Percentiles rank a stretch among this genome's conserved stretches.
phyloP scores from a whole-genome alignment of 495 filamentous ascomycete species.

The Penicillium tannophilum region DNA sequence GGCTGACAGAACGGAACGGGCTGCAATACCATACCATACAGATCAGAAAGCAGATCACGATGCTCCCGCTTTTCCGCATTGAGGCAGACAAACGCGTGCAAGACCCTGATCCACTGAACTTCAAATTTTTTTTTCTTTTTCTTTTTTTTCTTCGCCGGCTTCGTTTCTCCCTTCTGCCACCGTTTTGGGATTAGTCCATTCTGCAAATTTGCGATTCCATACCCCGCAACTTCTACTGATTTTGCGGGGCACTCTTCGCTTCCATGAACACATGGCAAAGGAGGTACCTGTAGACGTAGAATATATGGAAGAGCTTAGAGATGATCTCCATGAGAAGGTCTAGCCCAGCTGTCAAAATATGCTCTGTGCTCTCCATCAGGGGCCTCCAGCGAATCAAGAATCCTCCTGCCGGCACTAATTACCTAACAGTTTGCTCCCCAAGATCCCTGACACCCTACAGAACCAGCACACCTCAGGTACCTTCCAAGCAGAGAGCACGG shows the following conservation, averaged over 20 bases:
- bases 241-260: constrained; percentile 28
- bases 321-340: constrained; percentile 4
- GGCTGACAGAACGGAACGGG: neutral
- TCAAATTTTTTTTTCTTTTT: neutral
- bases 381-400: constrained; percentile 32
- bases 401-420: constrained; percentile 32
- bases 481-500: neutral
- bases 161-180: constrained; percentile 1
- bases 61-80: constrained; percentile 31
- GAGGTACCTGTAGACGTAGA: neutral
- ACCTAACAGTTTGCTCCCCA: constrained; percentile 36
- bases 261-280: constrained; percentile 9
- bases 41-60: constrained; percentile 21
- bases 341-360: constrained; percentile 32
- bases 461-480: neutral
- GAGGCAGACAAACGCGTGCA: constrained; percentile 26
- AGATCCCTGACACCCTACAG: constrained; percentile 5
- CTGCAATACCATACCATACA: constrained; percentile 19
- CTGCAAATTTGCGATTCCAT: neutral
- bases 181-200: constrained; percentile 5
- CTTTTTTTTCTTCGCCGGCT: neutral
- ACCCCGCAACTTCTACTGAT: constrained; percentile 23
- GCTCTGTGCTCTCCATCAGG: constrained; percentile 26
- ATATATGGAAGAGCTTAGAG: constrained; percentile 2
- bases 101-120: constrained; percentile 14